phyloP scores from a whole-genome alignment of 2,329 filamentous ascomycete genomes.

The Alternaria sp. region DNA sequence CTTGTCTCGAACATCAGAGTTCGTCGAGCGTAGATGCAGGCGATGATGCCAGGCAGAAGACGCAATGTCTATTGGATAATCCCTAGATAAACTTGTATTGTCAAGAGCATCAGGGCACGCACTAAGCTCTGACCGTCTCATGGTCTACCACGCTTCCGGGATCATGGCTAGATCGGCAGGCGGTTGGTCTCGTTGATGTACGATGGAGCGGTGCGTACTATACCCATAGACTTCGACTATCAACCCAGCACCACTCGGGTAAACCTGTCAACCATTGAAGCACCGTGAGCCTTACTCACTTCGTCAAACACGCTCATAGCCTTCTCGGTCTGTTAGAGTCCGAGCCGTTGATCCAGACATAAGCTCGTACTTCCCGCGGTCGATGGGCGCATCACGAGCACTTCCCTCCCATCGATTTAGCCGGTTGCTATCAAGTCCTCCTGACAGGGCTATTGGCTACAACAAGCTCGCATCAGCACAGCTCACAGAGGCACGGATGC shows the following conservation, averaged over 20 bases:
- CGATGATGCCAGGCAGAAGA: background rate
- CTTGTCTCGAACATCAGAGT: background rate
- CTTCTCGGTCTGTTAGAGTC: background rate
- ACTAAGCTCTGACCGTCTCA: background rate
- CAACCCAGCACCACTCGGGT: background rate
- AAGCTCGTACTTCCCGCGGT: background rate
- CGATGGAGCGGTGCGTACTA: background rate
- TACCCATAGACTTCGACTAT: background rate
- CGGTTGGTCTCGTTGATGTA: background rate
- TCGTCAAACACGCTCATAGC: background rate
- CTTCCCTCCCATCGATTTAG: constrained; percentile 3
- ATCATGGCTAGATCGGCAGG: background rate
- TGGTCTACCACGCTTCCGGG: background rate
- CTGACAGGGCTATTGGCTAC: background rate
- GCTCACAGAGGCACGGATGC: background rate
- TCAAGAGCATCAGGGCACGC: background rate
- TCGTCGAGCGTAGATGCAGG: background rate
- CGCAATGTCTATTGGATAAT: background rate
- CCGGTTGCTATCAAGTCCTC: constrained; percentile 1
- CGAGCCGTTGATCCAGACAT: background rate
- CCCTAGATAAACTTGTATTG: background rate
- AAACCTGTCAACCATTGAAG: background rate
- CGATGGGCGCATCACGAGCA: background rate
- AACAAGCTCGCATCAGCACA: background rate
- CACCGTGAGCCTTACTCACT: background rate